Conservation (phyloP, 139 green algal species). For the Micractinium sp. region DNA sequence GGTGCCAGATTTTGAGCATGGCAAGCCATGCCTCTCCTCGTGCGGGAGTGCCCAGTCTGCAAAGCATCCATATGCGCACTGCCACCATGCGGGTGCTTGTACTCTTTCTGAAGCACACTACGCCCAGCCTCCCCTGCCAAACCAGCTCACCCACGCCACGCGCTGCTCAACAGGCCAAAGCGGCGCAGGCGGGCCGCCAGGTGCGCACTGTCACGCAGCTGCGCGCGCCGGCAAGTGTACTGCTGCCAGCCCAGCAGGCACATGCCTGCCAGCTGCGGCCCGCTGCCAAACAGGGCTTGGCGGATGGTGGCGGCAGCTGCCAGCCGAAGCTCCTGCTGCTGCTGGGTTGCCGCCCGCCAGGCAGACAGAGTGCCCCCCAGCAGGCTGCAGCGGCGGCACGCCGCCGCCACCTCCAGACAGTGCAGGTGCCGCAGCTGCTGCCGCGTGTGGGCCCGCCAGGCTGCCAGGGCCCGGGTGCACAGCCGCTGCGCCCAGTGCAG, state of each 20-base stretch:
- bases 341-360: not conserved
- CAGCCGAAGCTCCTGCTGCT: not conserved
- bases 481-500: conserved; percentile 16
- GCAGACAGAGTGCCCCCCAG: not conserved
- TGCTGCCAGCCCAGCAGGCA: conserved; percentile 17
- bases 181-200: conserved; percentile 1
- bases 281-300: conserved; percentile 9
- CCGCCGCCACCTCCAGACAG: not conserved
- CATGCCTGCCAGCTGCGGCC: not conserved
- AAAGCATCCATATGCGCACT: no score
- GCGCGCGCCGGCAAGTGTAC: not conserved
- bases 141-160: not conserved
- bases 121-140: not conserved
- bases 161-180: not conserved
- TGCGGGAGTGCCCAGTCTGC: no score
- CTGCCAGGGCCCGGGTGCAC: not conserved
- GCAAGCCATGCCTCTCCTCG: not conserved
- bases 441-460: not conserved
- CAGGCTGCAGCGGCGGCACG: not conserved
- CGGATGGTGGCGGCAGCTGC: conserved; percentile 3
- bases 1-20: not conserved
- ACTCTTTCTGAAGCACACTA: no score
- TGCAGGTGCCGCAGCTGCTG: not conserved
- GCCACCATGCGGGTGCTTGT: no score
- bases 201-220: not conserved